Base-by-base conservation (phyloP, 1,284 basidiomycete genomes). In the Bondarzewia mesenterica region DNA sequence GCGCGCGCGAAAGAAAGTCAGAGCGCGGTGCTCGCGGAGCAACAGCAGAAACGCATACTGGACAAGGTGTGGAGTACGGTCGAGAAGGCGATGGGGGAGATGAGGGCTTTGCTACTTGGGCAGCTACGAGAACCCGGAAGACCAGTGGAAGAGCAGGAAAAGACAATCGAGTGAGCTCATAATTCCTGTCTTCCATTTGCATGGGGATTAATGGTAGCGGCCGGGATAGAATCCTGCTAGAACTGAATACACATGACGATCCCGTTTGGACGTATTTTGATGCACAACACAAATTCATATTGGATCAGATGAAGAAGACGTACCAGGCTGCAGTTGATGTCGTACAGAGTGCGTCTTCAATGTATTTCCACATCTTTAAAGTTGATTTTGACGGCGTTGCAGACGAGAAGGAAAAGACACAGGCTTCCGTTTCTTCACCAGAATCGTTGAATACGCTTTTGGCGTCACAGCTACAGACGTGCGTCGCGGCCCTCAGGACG, bases 11-110 rank as follows among this genome's bases (percentile, higher is more conserved):
- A 76, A 57, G 81, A 80, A 52, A 73, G 72, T 16, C 71, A 71
- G 49, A 68, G 67, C n/a, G 72, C 70, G 4, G 68, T 70, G 5
- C 63, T 71, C 8, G 76, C 76, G 7, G 75, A 81, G 52, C 84
- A 81, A 55, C 91, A 93, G 61, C 93, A 96, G 66, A 89, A 85
- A 58, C 79, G 93, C 35, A 89, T 99, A 35, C 80, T 97, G 45
- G 91, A 97, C 53, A 98, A 95, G 67, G 93, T 99, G 2, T 99
- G 96, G 96, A 78, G 73, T 3, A 93, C 85, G 22, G 94, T 98
- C 12, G 95, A 99, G 69, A 89, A 85, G 58, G 92, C 93, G 39
- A 95, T 99, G 85, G 77, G 77, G 32, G 93, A 95, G 61, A 91
- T 99, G 90, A 79, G 83, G 56, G 78, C 72, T 42, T 78, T 83